Percentiles rank a stretch among this genome's conserved stretches.
These are phyloP conservation scores for Zygosaccharomyces sapae DNA, from an alignment of 1,139 yeast genomes.

Conservation along the genomic window DNA sequence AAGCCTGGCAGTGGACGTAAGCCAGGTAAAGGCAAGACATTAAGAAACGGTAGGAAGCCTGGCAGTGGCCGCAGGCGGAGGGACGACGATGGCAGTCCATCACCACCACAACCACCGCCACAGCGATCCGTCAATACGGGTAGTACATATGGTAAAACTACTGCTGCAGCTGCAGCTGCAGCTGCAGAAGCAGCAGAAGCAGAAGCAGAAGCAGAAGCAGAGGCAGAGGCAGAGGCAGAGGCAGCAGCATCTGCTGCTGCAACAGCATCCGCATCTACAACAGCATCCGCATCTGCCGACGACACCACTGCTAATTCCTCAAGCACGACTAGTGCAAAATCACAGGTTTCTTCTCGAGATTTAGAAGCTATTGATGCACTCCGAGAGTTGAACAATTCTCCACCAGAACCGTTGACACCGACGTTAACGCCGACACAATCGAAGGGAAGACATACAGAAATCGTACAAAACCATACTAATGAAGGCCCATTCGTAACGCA, in stretches of 20 bases:
- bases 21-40: slow-evolving; percentile 40
- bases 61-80: slow-evolving; percentile 40
- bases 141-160: neutral
- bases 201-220: slow-evolving; percentile 6
- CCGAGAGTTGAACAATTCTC: slow-evolving; percentile 16
- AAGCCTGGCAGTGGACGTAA: slow-evolving; percentile 41
- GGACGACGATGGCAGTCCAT: slow-evolving; percentile 10
- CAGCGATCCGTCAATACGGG: neutral
- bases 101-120: slow-evolving; percentile 3
- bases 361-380: slow-evolving; percentile 18
- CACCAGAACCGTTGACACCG: slow-evolving; percentile 12
- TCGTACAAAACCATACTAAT: neutral
- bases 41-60: slow-evolving; percentile 41
- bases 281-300: slow-evolving; percentile 5
- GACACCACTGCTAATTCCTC: slow-evolving; percentile 6
- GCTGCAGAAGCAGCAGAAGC: slow-evolving; percentile 4
- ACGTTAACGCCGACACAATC: slow-evolving; percentile 9
- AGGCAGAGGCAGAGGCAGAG: slow-evolving; percentile 4
- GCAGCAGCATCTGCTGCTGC: too few species aligned
- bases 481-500: slow-evolving; percentile 7
- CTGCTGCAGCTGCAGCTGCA: slow-evolving; percentile 8
- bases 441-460: neutral
- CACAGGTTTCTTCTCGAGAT: slow-evolving; percentile 14
- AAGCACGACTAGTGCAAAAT: slow-evolving; percentile 3
- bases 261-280: too few species aligned